Evolutionary conservation across 495 filamentous ascomycete species (phyloP).

Genomic region (Opeltia flavorubescens): DNA sequence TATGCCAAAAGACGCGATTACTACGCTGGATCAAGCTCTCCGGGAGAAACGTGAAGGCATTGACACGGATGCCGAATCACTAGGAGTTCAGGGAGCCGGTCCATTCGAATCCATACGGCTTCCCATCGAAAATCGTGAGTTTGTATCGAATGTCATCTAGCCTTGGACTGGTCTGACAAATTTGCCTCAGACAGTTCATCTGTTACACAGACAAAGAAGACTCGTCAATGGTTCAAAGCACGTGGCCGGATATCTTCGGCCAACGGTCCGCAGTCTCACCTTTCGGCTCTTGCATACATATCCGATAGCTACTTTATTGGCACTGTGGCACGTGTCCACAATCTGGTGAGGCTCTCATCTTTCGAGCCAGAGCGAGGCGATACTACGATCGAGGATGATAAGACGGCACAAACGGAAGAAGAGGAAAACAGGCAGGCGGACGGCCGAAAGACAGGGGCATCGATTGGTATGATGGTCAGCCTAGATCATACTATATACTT

Average conservation of each 20-base stretch:
- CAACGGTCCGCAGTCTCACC: conserved; percentile 67
- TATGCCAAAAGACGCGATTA: conserved; percentile 35
- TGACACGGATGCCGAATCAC: conserved; percentile 18
- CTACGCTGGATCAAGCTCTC: conserved; percentile 18
- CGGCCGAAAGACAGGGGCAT: conserved; percentile 19
- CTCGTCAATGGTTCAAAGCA: conserved; percentile 67
- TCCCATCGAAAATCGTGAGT: conserved; percentile 31
- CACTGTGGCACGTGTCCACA: conserved; percentile 65
- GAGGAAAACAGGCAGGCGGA: background rate
- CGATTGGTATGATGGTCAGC: conserved; percentile 90
- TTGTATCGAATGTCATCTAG: background rate
- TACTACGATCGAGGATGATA: background rate
- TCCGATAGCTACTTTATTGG: conserved; percentile 86
- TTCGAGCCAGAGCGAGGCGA: background rate
- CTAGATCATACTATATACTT: conserved; percentile 94
- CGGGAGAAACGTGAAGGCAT: conserved; percentile 11
- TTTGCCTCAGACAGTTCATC: conserved; percentile 22
- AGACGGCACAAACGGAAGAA: conserved; percentile 2
- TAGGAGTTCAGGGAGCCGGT: conserved; percentile 16
- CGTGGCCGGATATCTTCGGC: conserved; percentile 54
- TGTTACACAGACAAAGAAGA: conserved; percentile 48
- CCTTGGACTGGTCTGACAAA: too few relatives aligned
- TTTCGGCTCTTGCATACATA: conserved; percentile 82
- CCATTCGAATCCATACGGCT: conserved; percentile 30
- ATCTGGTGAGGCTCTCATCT: conserved; percentile 44